These are phyloP conservation scores for Onygena corvina DNA, from an alignment of 2,329 filamentous ascomycete species.

Conservation along the genomic window DNA sequence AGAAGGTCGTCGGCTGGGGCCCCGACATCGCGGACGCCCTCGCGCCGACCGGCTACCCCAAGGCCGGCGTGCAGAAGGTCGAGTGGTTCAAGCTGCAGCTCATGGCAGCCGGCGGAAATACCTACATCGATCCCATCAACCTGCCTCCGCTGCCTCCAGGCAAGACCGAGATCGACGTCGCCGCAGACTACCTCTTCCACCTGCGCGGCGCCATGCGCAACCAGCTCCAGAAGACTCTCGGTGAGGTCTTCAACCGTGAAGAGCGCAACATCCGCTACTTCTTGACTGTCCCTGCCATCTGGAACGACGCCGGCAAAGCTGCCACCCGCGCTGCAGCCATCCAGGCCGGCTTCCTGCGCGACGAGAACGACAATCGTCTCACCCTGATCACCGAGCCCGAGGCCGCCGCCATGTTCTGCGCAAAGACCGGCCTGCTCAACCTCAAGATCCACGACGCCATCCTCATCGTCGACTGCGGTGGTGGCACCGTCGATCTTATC, in stretches of 20 bases:
- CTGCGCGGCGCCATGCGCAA: constrained; percentile 93
- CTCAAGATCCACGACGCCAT: constrained; percentile 98
- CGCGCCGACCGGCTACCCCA: constrained; percentile 92
- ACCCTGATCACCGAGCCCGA: constrained; percentile 94
- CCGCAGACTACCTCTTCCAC: constrained; percentile 98
- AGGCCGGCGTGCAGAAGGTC: constrained; percentile 94
- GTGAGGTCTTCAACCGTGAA: constrained; percentile 94
- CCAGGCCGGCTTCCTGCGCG: constrained; percentile 88
- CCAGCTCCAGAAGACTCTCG: constrained; percentile 87
- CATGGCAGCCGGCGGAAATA: constrained; percentile 87
- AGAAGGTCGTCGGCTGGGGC: constrained; percentile 99
- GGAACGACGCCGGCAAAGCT: constrained; percentile 97
- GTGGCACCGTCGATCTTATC: constrained; percentile 96
- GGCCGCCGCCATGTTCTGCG: constrained; percentile 92
- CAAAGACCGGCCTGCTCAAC: constrained; percentile 89
- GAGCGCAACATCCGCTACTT: constrained; percentile 98
- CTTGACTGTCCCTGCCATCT: constrained; percentile 95
- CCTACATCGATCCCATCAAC: constrained; percentile 98
- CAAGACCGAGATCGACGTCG: constrained; percentile 97
- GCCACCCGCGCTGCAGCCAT: constrained; percentile 92
- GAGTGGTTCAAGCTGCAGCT: constrained; percentile 99
- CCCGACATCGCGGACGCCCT: constrained; percentile 95
- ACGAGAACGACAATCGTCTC: constrained; percentile 93
- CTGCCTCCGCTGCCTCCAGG: constrained; percentile 90
- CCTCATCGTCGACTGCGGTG: constrained; percentile 93